Evolutionary conservation across 2,329 filamentous ascomycete genomes (phyloP), one percentile per base, ranked within the genome.

Genomic region (Lasiodiplodia sp.): DNA sequence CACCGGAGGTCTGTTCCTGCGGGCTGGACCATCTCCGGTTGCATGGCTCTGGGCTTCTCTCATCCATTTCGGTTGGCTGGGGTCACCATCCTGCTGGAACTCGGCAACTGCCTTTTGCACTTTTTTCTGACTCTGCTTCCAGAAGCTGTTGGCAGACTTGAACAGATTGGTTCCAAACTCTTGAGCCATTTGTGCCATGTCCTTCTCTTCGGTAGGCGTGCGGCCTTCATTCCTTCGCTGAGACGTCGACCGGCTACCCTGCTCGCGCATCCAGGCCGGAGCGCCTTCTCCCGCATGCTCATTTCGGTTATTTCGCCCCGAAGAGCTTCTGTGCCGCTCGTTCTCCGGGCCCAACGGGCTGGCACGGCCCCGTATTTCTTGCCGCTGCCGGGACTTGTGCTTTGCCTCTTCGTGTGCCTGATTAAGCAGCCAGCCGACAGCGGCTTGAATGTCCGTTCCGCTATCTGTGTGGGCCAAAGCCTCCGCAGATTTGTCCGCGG

Each of bases 61-160:
- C 95, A 99, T 97, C 96, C 96, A 99, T 76, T 93, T 96, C 0
- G 96, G 96, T 76, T 97, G 92, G 75, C 79, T 92, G 2, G 91
- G 86, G 75, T 97, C 94, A 31, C 85, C 84, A n/a, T 90, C 91
- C 66, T 85, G 81, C 73, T 89, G 88, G 69, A 98, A 92, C 18
- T 99, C 96, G 10, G 94, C 90, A 40, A 98, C 92, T 4, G 93
- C 95, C 79, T 96, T 93, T 75, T 97, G 93, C 69, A 98, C 88
- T 77, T 93, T 94, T 80, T 97, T 99, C 76, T 94, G 93, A 0
- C 95, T 90, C 3, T 92, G 92, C 78, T 97, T 99, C 96, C 96
- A 99, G 0, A 98, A 82, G 0, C 93, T 95, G 72, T 96, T 97
- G 2, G 96, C 96, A 2, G 94, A 96, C 79, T 99, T 99, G 79